phyloP scores from a whole-genome alignment of 495 filamentous ascomycete species.

The Neurospora africana region DNA sequence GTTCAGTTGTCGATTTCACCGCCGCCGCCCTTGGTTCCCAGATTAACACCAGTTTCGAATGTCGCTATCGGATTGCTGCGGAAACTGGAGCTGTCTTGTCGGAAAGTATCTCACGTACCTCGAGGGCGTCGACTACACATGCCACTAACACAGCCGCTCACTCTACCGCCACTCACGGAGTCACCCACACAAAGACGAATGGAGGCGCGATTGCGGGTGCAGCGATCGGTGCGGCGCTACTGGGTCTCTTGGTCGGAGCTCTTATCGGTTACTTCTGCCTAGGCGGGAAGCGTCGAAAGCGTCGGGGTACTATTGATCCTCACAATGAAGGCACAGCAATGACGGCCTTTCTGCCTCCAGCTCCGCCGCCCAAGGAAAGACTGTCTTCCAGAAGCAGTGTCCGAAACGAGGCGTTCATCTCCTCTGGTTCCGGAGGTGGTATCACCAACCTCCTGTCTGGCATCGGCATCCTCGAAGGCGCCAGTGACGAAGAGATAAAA shows the following conservation, averaged over 20 bases:
- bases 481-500: slow-evolving; percentile 17
- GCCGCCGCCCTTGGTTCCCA: not conserved
- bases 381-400: not conserved
- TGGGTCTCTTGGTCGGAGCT: not conserved
- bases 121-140: not conserved
- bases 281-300: not conserved
- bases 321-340: not conserved
- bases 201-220: not conserved
- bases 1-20: not conserved
- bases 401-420: not conserved
- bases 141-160: not conserved
- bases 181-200: not conserved
- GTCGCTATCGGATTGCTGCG: not conserved
- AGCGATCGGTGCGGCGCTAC: not conserved
- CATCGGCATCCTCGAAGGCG: slow-evolving; percentile 13
- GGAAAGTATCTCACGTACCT: not conserved
- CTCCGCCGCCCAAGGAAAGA: not conserved
- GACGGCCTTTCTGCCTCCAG: not conserved
- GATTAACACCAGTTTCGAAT: not conserved
- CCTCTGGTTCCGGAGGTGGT: not conserved
- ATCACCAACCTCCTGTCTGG: not conserved
- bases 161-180: not conserved
- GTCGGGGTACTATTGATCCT: not conserved
- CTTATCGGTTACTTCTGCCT: not conserved
- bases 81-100: not conserved